Evolutionary conservation across 495 filamentous ascomycete species (phyloP).

Genomic region (Cercophora sp.): DNA sequence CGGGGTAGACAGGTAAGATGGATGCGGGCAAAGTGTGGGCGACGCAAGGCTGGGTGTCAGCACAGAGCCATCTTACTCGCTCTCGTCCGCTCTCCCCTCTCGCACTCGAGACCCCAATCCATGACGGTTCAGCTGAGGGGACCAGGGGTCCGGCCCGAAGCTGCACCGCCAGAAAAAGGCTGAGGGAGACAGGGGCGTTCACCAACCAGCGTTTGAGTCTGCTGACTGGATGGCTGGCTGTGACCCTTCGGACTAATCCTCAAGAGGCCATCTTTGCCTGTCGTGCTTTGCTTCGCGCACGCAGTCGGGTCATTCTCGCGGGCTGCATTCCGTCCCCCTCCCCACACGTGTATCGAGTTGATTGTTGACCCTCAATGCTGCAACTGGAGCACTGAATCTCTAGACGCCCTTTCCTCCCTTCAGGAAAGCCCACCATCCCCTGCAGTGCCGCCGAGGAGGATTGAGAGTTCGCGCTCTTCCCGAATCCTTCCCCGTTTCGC

Average conservation of each 20-base stretch:
- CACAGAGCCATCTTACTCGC: not conserved
- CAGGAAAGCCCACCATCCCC: too few relatives aligned
- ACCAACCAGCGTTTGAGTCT: conserved; percentile 7
- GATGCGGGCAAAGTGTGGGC: conserved; percentile 1
- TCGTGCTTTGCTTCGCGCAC: not conserved
- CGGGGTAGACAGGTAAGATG: not conserved
- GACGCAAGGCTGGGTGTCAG: conserved; percentile 10
- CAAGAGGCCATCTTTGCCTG: conserved; percentile 1
- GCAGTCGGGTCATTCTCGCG: not conserved
- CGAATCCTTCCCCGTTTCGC: too few relatives aligned
- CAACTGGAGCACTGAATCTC: too few relatives aligned
- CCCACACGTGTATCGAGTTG: not conserved
- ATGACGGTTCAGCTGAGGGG: not conserved
- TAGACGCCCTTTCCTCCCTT: too few relatives aligned
- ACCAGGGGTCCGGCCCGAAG: conserved; percentile 3
- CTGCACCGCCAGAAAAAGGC: conserved; percentile 9
- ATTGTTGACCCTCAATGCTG: not conserved
- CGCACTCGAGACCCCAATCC: conserved; percentile 6
- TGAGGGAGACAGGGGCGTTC: not conserved
- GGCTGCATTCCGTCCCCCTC: not conserved
- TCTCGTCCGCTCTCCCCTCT: conserved; percentile 1
- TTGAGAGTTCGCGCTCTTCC: too few relatives aligned
- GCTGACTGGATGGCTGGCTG: conserved; percentile 4
- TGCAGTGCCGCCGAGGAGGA: too few relatives aligned
- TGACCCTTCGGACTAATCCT: not conserved